Evolutionary conservation across 2,329 filamentous ascomycete genomes (phyloP).

Genomic region (Fusarium odoratissimum): DNA sequence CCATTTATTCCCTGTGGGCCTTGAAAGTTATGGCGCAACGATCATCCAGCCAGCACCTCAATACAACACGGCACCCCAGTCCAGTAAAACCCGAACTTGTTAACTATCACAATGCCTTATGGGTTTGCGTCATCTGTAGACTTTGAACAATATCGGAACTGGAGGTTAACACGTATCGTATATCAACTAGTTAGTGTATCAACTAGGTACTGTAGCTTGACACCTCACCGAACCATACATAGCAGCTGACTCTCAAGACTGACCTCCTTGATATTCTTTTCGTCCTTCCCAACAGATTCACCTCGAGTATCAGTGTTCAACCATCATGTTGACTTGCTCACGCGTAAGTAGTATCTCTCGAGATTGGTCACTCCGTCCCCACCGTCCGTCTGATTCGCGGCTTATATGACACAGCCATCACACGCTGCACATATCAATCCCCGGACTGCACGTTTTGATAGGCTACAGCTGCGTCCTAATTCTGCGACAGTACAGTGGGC

Average conservation of each 20-base stretch:
- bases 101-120: not conserved
- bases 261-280: slow-evolving; percentile 7
- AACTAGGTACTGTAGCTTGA: not conserved
- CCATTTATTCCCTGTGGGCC: slow-evolving; percentile 3
- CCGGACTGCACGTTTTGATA: slow-evolving; percentile 14
- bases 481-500: not conserved
- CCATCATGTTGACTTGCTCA: slow-evolving; percentile 23
- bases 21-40: not conserved
- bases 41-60: slow-evolving; percentile 9
- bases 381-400: slow-evolving; percentile 21
- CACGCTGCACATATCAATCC: slow-evolving; percentile 1
- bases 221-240: not conserved
- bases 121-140: not conserved
- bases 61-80: not conserved
- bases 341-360: slow-evolving; percentile 18
- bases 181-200: not conserved
- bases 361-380: slow-evolving; percentile 23
- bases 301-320: slow-evolving; percentile 1
- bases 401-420: slow-evolving; percentile 1
- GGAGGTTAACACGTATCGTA: not conserved
- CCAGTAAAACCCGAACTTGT: not conserved
- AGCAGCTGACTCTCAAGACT: slow-evolving; percentile 29
- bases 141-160: not conserved
- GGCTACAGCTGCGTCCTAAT: not conserved
- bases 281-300: slow-evolving; percentile 20